These are phyloP conservation scores for Penicillium nucicola DNA, from an alignment of 495 filamentous ascomycete species.

Conservation along the genomic window DNA sequence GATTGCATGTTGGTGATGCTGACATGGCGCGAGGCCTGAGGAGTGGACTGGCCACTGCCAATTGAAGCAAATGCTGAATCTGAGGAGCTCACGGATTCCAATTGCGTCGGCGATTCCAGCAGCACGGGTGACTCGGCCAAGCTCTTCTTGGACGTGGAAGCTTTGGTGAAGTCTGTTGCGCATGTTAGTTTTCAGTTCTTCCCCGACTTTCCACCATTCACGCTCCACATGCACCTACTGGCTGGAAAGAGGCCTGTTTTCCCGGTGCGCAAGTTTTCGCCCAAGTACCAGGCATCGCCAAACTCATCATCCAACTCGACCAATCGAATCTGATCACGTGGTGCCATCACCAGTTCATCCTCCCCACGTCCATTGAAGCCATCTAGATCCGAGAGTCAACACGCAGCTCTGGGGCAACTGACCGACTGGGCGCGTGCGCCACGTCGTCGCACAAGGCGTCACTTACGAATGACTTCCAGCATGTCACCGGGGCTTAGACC, in stretches of 20 bases:
- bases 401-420: not conserved
- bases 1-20: constrained; percentile 33
- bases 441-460: constrained; percentile 11
- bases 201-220: not conserved
- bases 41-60: constrained; percentile 40
- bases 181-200: not conserved
- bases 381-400: constrained; percentile 41
- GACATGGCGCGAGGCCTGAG: constrained; percentile 46
- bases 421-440: not conserved
- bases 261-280: constrained; percentile 70
- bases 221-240: constrained; percentile 50
- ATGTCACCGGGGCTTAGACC: constrained; percentile 62
- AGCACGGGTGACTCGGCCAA: constrained; percentile 22
- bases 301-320: constrained; percentile 97
- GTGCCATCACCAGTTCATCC: constrained; percentile 85
- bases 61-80: constrained; percentile 20
- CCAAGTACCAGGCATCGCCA: constrained; percentile 96
- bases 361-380: constrained; percentile 86
- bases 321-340: constrained; percentile 86
- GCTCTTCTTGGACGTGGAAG: not conserved
- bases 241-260: constrained; percentile 86
- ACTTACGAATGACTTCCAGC: constrained; percentile 77
- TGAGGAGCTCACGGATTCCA: constrained; percentile 14
- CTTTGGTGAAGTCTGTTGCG: constrained; percentile 20
- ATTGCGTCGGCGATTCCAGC: constrained; percentile 21